Percentiles rank a stretch among this genome's conserved stretches.
These are phyloP conservation scores for Isoetes taiwanensis DNA, from an alignment of 75 land plant species.

Conservation along the genomic window DNA sequence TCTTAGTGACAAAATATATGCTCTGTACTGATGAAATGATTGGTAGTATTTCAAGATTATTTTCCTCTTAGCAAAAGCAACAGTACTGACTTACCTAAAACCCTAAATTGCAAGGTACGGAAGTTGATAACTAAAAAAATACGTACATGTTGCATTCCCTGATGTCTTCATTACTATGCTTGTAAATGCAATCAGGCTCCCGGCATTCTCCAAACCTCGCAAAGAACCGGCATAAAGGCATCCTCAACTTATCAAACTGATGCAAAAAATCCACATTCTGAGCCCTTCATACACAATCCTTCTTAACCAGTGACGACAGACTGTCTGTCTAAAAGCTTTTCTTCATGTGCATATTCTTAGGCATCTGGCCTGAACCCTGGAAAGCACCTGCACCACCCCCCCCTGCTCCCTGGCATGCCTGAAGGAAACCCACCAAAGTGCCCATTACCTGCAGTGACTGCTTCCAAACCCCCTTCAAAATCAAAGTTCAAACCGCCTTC, in stretches of 20 bases:
- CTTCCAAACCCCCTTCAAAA: slow-evolving; percentile 86
- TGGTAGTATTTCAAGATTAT: background rate
- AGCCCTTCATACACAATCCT: slow-evolving; percentile 97
- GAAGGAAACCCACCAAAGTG: background rate
- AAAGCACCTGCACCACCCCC: background rate
- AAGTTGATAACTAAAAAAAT: background rate
- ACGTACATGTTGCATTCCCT: slow-evolving; percentile 98
- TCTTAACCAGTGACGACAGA: slow-evolving; percentile 96
- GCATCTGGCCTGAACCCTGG: background rate
- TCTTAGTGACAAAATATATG: background rate
- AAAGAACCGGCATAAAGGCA: slow-evolving; percentile 96
- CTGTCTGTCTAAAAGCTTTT: slow-evolving; percentile 52
- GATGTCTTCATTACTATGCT: slow-evolving; percentile 93
- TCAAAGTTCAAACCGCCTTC: slow-evolving; percentile 96
- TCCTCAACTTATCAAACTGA: slow-evolving; percentile 86
- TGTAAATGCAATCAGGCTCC: slow-evolving; percentile 97
- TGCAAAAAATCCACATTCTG: slow-evolving; percentile 92
- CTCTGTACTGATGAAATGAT: background rate
- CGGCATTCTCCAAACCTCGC: slow-evolving; percentile 81
- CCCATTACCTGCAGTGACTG: slow-evolving; percentile 20
- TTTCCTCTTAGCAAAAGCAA: background rate
- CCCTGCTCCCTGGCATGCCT: background rate
- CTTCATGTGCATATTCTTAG: background rate
- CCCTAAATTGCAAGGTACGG: background rate
- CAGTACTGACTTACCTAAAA: background rate